Evolutionary conservation across 371 early-diverging fungal genomes (phyloP).

Genomic region (Haplosporangium sp.): DNA sequence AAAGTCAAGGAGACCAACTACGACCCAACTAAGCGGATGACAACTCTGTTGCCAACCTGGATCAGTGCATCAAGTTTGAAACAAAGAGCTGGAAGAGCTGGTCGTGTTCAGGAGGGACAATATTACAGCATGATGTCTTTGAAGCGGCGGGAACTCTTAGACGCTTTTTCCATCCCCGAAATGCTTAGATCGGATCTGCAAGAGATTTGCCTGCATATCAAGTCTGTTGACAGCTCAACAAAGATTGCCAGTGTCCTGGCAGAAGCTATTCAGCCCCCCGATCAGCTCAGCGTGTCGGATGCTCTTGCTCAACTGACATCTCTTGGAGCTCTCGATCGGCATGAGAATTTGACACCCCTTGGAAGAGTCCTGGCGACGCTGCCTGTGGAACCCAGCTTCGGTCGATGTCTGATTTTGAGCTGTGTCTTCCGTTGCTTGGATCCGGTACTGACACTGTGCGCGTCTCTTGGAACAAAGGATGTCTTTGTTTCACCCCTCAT

Average conservation of each 20-base stretch:
- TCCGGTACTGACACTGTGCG: conserved; percentile 62
- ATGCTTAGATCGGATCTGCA: conserved; percentile 76
- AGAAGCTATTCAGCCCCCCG: conserved; percentile 71
- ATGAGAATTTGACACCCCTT: conserved; percentile 68
- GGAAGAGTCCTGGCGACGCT: conserved; percentile 74
- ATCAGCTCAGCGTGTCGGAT: conserved; percentile 55
- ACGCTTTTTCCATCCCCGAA: conserved; percentile 68
- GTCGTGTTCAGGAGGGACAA: conserved; percentile 74
- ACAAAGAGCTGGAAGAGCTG: conserved; percentile 89
- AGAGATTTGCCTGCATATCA: conserved; percentile 75
- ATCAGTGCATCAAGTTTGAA: conserved; percentile 77
- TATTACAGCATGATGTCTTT: conserved; percentile 71
- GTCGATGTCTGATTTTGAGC: conserved; percentile 72
- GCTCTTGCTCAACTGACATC: conserved; percentile 60
- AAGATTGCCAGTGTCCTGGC: conserved; percentile 61
- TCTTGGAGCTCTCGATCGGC: conserved; percentile 61
- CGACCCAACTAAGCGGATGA: conserved; percentile 65
- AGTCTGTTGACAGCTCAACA: conserved; percentile 57
- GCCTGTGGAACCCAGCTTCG: conserved; percentile 77
- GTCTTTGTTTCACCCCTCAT: conserved; percentile 47
- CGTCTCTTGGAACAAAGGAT: conserved; percentile 34
- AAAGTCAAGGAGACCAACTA: conserved; percentile 70
- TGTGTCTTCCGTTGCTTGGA: conserved; percentile 69
- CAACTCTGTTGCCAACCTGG: conserved; percentile 66
- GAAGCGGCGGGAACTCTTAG: conserved; percentile 48